phyloP scores from a whole-genome alignment of 192 early-diverging fungal species.

The Coemansia sp. region DNA sequence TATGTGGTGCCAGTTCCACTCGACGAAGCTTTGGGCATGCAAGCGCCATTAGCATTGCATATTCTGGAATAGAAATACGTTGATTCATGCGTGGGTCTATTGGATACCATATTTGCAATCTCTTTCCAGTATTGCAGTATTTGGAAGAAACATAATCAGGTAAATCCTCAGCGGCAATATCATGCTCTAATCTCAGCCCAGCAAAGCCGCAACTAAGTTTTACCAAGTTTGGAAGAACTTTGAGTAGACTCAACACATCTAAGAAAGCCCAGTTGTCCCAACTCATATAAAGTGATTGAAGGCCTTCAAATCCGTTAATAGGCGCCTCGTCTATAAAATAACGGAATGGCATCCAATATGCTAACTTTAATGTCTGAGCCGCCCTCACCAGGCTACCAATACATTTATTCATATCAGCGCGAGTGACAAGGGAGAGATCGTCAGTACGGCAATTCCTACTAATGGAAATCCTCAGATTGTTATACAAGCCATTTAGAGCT shows the following conservation, averaged over 20 bases:
- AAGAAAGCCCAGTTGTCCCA: not conserved
- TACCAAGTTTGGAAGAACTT: not conserved
- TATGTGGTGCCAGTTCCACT: not conserved
- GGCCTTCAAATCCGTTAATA: not conserved
- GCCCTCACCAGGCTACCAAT: slow-evolving; percentile 57
- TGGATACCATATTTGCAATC: not conserved
- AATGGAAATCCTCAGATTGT: slow-evolving; percentile 74
- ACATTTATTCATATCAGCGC: slow-evolving; percentile 95
- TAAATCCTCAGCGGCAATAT: not conserved
- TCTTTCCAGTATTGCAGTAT: not conserved
- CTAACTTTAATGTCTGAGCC: not conserved
- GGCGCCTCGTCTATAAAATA: not conserved
- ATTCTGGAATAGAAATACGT: not conserved
- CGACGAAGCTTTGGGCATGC: not conserved
- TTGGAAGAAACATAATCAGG: not conserved
- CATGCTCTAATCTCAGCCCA: not conserved
- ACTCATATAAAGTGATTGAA: not conserved
- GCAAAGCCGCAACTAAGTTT: not conserved
- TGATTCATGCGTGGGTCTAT: not conserved
- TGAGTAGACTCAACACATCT: not conserved
- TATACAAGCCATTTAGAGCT: slow-evolving; percentile 73
- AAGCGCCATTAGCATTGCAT: not conserved
- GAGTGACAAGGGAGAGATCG: slow-evolving; percentile 81
- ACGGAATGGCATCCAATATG: not conserved
- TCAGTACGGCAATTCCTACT: slow-evolving; percentile 92